Evolutionary conservation across 2,329 filamentous ascomycete genomes (phyloP).

Genomic region (Salinomyces thailandicus): DNA sequence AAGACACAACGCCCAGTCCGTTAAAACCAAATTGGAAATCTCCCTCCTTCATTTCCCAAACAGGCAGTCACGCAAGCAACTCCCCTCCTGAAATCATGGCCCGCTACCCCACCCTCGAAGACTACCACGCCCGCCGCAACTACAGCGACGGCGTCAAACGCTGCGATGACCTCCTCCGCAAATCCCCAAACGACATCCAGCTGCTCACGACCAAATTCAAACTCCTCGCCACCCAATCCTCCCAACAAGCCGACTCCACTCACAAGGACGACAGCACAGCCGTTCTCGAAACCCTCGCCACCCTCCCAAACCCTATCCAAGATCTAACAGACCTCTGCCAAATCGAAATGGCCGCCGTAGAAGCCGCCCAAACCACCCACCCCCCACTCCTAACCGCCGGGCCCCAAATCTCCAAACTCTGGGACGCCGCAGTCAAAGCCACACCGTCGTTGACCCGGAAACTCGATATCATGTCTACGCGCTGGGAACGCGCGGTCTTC

Average conservation of each 20-base stretch:
- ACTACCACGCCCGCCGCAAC: constrained; percentile 20
- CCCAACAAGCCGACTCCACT: constrained; percentile 7
- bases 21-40: too few relatives aligned
- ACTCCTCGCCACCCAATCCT: constrained; percentile 16
- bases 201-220: constrained; percentile 24
- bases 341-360: constrained; percentile 22
- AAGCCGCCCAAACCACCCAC: constrained; percentile 15
- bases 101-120: constrained; percentile 24
- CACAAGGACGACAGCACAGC: constrained; percentile 10
- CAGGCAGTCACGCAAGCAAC: constrained; percentile 1
- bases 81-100: constrained; percentile 17
- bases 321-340: constrained; percentile 18
- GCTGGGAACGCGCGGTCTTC: constrained; percentile 21
- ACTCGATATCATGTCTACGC: constrained; percentile 19
- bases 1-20: too few relatives aligned
- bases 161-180: constrained; percentile 23
- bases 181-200: constrained; percentile 19
- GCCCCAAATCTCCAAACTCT: constrained; percentile 22
- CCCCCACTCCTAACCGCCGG: constrained; percentile 19
- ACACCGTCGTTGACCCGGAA: constrained; percentile 12
- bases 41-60: neutral
- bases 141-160: constrained; percentile 23
- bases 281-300: constrained; percentile 15
- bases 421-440: constrained; percentile 22
- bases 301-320: constrained; percentile 16